Evolutionary conservation across 2,329 filamentous ascomycete species (phyloP), one percentile per base, ranked within the genome.

Genomic region (Aspergillus aculeatus): DNA sequence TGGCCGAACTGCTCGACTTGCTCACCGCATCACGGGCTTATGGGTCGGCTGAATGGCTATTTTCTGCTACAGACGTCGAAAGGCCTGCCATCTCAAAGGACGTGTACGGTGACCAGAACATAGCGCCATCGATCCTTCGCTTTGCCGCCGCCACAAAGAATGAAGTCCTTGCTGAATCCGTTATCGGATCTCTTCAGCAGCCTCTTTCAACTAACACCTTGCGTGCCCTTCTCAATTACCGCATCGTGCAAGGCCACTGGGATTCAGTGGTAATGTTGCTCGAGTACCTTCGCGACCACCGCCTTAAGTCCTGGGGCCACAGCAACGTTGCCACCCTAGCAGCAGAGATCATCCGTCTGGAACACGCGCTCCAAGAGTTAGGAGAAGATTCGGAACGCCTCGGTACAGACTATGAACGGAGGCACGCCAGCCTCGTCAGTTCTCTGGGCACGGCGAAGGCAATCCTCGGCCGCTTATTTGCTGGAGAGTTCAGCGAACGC

Each of bases 71-170:
- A 10, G 83, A 84, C 62, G 63, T 83, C 14, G 83, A 86, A 64
- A 83, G 82, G 0, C 82, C 83, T n/a, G 61, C 82, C 2, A 83
- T 87, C 24, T 71, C 78, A 23, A 64, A 68, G 12, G 66, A 68
- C 21, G 63, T 78, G 26, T 86, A 84, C 64, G 67, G 67, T 2
- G 72, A 84, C 61, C 78, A 78, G 31, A 73, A 73, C 51, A 72
- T 87, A 24, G 77, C 81, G 2, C 80, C 84, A 12, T 79, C 83
- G 0, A 73, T 87, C 29, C 75, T 86, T 35, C 79, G 81, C 19
- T 86, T 84, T 64, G 84, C 83, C 6, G 74, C 79, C 11, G 78
- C 80, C 19, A 80, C 81, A 11, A 73, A 78, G 44, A 80, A 86
- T 61, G 56, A 51, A 7, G 58, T 66, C 4, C 66, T 78, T 23